Base-by-base conservation (phyloP, 1,284 basidiomycete genomes). In the Marasmius oreades region DNA sequence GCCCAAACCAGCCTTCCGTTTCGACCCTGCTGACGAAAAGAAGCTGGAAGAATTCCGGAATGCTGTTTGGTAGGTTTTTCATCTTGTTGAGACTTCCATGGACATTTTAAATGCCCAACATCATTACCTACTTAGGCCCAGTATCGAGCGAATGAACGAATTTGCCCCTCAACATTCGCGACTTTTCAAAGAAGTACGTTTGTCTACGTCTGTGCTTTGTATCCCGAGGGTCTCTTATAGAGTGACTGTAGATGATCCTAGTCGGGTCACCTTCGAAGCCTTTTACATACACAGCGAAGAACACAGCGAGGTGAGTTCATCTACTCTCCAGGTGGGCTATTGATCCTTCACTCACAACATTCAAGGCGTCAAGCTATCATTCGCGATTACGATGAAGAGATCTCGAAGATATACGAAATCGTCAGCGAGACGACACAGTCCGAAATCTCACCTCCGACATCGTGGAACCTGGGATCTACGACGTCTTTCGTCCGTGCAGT, bases 121-220 rank as follows among this genome's bases (percentile, higher is more conserved):
- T 31, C 28, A 31, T 5, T 10, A 31, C 10, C 10, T 31, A 6
- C 23, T 14, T 36, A 76, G 76, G 70, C 70, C 69, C 3, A 68
- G 66, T 0, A 62, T 77, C 1, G 70, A 77, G 52, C 59, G 66
- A 14, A 66, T 73, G 63, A 78, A 78, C 54, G 62, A 62, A n/a
- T 73, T 66, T 47, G 74, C 73, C 6, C 76, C 76, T 0, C 68
- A 70, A 43, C 74, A 76, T 36, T 73, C 73, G 1, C 62, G 76
- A 12, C 53, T 77, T 4, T 74, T 75, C 63, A 76, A 70, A 46
- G 71, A 73, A 64, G 70, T 73, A 53, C 55, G 22, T 24, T 2
- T 10, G 5, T 31, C 28, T 31, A 31, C 4, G 28, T 10, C 28
- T 31, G 4, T 10, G 5, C 10, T 31, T 31, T 31, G 28, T 31